Percentiles rank a stretch among this genome's conserved stretches.
These are phyloP conservation scores for Bryoglossum gracile DNA, from an alignment of 495 filamentous ascomycete genomes.

Conservation along the genomic window DNA sequence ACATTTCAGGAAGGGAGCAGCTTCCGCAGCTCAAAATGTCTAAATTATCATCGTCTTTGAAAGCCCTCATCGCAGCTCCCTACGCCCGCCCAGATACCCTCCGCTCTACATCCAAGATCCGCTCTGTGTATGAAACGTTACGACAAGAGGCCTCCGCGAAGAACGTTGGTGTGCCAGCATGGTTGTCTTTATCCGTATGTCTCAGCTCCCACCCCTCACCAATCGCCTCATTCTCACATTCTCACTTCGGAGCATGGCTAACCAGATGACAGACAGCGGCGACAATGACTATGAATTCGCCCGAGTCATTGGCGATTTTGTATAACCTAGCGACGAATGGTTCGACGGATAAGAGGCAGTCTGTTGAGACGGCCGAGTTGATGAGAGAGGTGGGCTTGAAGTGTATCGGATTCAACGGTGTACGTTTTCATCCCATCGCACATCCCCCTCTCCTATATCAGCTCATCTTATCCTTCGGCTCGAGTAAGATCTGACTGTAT, in stretches of 20 bases:
- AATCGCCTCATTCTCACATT: neutral
- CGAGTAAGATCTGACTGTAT: neutral
- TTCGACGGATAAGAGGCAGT: constrained; percentile 28
- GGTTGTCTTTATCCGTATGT: constrained; percentile 58
- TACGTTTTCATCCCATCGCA: too few species aligned
- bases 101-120: constrained; percentile 53
- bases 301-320: constrained; percentile 51
- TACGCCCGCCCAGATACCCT: constrained; percentile 59
- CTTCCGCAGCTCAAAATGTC: too few species aligned
- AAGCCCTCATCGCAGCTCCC: constrained; percentile 63
- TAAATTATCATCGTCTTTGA: constrained; percentile 58
- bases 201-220: neutral
- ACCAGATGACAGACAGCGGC: constrained; percentile 48
- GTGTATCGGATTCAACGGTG: constrained; percentile 76
- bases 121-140: constrained; percentile 52
- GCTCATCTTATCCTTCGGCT: too few species aligned
- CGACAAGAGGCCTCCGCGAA: constrained; percentile 44
- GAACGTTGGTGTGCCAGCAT: constrained; percentile 51
- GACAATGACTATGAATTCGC: constrained; percentile 71
- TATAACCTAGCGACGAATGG: constrained; percentile 43
- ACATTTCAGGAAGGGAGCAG: too few species aligned
- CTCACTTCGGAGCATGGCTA: neutral
- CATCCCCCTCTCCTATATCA: too few species aligned
- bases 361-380: constrained; percentile 55
- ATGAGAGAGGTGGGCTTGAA: constrained; percentile 77